Percentiles rank a stretch among this genome's conserved stretches.
Evolutionary conservation across 345 rosid genomes (phyloP).

Genomic region (Hypericum androsaemum): DNA sequence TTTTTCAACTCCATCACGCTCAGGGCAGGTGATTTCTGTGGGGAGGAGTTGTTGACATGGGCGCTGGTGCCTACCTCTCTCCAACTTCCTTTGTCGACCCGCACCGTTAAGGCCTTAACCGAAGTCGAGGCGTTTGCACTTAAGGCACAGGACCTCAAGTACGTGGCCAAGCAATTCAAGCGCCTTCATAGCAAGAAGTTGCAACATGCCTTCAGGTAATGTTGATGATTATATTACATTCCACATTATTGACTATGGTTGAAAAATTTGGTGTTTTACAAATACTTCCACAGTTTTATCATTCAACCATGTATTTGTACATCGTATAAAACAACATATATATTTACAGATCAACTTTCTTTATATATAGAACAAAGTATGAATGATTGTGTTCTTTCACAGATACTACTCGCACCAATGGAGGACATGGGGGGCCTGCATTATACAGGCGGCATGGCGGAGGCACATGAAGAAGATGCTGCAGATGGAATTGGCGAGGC

Average conservation of each 20-base stretch:
- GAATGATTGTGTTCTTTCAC: too few relatives aligned
- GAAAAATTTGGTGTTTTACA: too few relatives aligned
- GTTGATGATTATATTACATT: too few relatives aligned
- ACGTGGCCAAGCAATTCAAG: slow-evolving; percentile 72
- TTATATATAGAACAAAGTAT: too few relatives aligned
- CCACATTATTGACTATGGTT: too few relatives aligned
- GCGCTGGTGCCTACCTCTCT: slow-evolving; percentile 44
- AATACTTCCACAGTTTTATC: too few relatives aligned
- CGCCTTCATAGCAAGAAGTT: slow-evolving; percentile 77
- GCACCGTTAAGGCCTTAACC: slow-evolving; percentile 48
- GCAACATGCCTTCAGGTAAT: slow-evolving; percentile 68
- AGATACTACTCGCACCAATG: slow-evolving; percentile 80
- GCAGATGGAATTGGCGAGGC: slow-evolving; percentile 54
- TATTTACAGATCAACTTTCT: too few relatives aligned
- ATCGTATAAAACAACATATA: too few relatives aligned
- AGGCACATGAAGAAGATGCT: slow-evolving; percentile 45
- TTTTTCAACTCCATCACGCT: slow-evolving; percentile 73
- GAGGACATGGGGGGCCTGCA: slow-evolving; percentile 81
- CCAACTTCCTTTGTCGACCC: slow-evolving; percentile 59
- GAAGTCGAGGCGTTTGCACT: slow-evolving; percentile 82
- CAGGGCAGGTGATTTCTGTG: slow-evolving; percentile 70
- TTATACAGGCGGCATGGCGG: slow-evolving; percentile 71
- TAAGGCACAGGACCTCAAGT: slow-evolving; percentile 60
- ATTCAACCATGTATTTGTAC: too few relatives aligned
- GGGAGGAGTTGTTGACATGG: slow-evolving; percentile 87